Evolutionary conservation across 805 yeast species (phyloP), one percentile per base, ranked within the genome.

Genomic region (Cyberlindnera mississippiensis): DNA sequence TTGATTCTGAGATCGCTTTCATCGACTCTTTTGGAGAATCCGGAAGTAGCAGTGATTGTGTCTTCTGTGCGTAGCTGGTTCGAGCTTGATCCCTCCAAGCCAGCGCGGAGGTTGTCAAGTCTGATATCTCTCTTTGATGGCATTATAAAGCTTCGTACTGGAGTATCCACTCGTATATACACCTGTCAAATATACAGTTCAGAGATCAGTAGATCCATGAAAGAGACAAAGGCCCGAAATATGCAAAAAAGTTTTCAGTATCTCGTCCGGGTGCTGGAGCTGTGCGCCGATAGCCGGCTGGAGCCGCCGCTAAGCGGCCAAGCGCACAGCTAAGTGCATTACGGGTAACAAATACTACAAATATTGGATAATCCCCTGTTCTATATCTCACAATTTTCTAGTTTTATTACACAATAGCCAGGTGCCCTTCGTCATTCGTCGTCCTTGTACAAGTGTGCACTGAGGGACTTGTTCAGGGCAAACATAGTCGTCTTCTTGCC

Each of bases 401-500:
- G n/a, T n/a, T n/a, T n/a, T n/a, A n/a, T n/a, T n/a, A n/a, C n/a
- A n/a, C n/a, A n/a, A 13, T 15, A 29, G 32, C 16, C n/a, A n/a
- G n/a, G n/a, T n/a, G n/a, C n/a, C 31, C 7, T 31, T 22, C 7
- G 16, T 34, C 37, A 52, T 28, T 55, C 60, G 6, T 41, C 59
- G 33, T 61, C 65, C 42, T 64, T 68, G 45, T 61, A 67, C 26
- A 82, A 55, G 53, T 80, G 85, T 14, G 69, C 62, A 16, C 75
- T 65, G 18, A 83, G 57, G 9, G 75, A 59, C 53, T 78, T 80
- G 40, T 68, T 67, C 79, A 83, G 67, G 41, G 68, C 68, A 54
- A 83, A 82, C 67, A 78, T 74, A 8, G 76, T 70, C 36, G 78
- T 71, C 62, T 58, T 71, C 42, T 73, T 72, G 20, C 87, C 88